Base-by-base conservation (phyloP, 2,329 filamentous ascomycete genomes). In the Neonectria ditissima region DNA sequence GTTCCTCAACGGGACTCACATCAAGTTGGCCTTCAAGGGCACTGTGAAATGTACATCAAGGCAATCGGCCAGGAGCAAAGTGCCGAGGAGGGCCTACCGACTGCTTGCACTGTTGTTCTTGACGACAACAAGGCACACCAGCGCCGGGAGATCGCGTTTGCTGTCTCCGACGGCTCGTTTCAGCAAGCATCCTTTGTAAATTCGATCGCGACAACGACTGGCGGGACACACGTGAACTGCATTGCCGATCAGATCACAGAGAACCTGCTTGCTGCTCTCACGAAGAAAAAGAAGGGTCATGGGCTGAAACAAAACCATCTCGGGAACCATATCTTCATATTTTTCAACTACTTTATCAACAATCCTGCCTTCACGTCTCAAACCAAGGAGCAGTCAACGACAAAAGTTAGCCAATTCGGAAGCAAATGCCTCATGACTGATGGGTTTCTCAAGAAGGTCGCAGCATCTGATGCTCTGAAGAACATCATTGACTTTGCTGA, bases 171-270 rank as follows among this genome's bases (percentile, higher is more conserved):
- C 75, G 96, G 96, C 60, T 91, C 92, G 2, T 99, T 99, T 81
- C 95, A 97, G 78, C 97, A 99, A 78, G 94, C 99, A 1, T 99
- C 96, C 0, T 99, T 99, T 76, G 96, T 97, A 73, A 99, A 99
- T 82, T 97, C 93, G 4, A 98, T 99, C 73, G 94, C 96, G 30
- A 99, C 97, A 3, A 97, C 95, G 0, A 91, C 91, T 3, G 96
- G 96, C 65, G 96, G 96, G 62, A 97, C 93, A 0, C 97, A 99
- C 76, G 94, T 99, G 82, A 97, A 97, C 82, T 97, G 95, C 75
- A 91, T 99, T 68, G 91, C 94, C 20, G 96, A 99, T 76, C 95
- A 98, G 80, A 97, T 99, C 70, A 94, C 92, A 69, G 89, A 87
- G 24, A 92, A 91, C 69, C 85, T 99, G 53, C 85, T 94, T 69